Base-by-base conservation (phyloP, 2,329 filamentous ascomycete genomes). In the Penicillium palitans region DNA sequence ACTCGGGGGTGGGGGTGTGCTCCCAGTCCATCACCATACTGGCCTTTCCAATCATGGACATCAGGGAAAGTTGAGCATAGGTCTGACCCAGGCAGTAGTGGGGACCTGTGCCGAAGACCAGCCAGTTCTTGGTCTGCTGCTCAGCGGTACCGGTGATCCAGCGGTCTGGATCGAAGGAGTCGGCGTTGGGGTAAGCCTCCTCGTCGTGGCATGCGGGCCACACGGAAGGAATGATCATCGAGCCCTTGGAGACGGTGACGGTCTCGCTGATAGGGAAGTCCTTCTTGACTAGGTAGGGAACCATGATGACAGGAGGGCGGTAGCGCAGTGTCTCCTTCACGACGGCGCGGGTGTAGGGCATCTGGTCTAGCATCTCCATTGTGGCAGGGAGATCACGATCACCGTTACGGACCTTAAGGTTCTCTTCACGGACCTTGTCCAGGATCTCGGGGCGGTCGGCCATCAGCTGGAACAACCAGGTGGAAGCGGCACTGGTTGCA, bases 51-150 rank as follows among this genome's bases (percentile, higher is more conserved):
- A 96, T 84, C 83, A 96, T 90, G 47, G 91, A 85, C 72, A 90
- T 93, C 68, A 99, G 80, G 77, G 96, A 96, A 61, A 92, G 82
- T 75, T 91, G 88, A 9, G 92, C 95, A 71, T 97, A 99, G 45
- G 88, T 88, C 80, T 98, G 93, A 52, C 93, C 95, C 37, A 98
- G 83, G 76, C 95, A 99, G 81, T 98, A 96, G 79, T 98, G 95
- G 68, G 95, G 91, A 8, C 95, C 95, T 19, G 90, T 93, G 70
- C 95, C 95, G 69, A 99, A 98, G 19, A 98, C 93, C 52, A 99
- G 84, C 82, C 88, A 98, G 82, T 98, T 99, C 88, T 97, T 98
- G 72, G 88, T 89, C 66, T 93, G 89, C 75, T 89, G 86, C 76
- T 96, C 93, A 13, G 93, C 95, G 68, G 93, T 90, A 59, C 93